phyloP scores from a whole-genome alignment of 2,329 filamentous ascomycete genomes.

The Fusarium longipes region DNA sequence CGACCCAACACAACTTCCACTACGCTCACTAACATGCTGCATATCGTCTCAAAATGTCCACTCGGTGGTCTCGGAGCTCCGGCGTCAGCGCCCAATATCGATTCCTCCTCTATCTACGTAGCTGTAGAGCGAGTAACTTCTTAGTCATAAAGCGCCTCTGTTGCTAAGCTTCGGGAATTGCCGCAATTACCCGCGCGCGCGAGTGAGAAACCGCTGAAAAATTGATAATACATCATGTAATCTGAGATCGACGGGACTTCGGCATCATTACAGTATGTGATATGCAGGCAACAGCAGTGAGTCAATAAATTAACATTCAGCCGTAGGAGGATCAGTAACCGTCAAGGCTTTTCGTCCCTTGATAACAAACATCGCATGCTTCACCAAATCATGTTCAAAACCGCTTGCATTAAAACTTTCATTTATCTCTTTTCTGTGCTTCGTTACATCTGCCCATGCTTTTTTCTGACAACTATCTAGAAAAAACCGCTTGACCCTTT shows the following conservation, averaged over 20 bases:
- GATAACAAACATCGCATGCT: neutral
- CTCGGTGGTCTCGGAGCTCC: neutral
- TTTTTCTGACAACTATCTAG: conserved; percentile 46
- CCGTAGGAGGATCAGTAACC: neutral
- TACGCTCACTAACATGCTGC: neutral
- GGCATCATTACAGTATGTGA: conserved; percentile 14
- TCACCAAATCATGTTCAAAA: neutral
- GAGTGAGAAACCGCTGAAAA: neutral
- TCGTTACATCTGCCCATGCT: conserved; percentile 47
- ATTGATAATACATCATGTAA: conserved; percentile 29
- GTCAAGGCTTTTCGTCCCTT: too few relatives aligned
- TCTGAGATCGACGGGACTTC: conserved; percentile 37
- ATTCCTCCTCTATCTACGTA: conserved; percentile 8
- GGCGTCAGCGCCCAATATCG: neutral
- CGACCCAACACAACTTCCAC: neutral
- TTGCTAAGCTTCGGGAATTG: conserved; percentile 23
- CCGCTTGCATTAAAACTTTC: conserved; percentile 42
- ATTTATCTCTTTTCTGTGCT: conserved; percentile 46
- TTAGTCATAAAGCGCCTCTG: conserved; percentile 27
- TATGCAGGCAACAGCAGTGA: neutral
- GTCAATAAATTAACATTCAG: neutral
- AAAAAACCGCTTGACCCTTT: conserved; percentile 41
- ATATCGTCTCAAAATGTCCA: neutral
- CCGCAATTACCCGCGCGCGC: neutral
- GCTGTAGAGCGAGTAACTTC: neutral